phyloP scores from a whole-genome alignment of 1,139 yeast genomes.

The Candida sanyaensis region DNA sequence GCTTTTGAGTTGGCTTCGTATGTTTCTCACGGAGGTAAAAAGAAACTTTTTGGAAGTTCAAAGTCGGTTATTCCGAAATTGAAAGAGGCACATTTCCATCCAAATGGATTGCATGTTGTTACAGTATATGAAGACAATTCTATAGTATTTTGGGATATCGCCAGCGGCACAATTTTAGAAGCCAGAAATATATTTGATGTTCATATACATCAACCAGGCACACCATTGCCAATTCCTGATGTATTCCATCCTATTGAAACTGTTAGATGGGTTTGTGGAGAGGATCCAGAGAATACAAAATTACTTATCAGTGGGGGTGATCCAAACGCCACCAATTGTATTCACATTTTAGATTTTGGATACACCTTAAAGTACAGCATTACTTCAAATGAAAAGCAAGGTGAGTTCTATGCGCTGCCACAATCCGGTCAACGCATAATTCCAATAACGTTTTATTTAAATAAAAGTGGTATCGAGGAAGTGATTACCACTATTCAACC shows the following conservation, averaged over 20 bases:
- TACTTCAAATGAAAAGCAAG: constrained; percentile 83
- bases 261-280: constrained; percentile 73
- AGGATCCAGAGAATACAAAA: constrained; percentile 79
- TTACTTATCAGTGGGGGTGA: constrained; percentile 74
- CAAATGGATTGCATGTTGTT: constrained; percentile 84
- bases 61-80: constrained; percentile 53
- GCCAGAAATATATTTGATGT: constrained; percentile 74
- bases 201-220: constrained; percentile 58
- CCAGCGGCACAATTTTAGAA: constrained; percentile 68
- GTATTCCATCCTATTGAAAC: constrained; percentile 38
- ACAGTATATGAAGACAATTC: constrained; percentile 83
- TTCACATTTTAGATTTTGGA: constrained; percentile 77
- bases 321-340: constrained; percentile 44
- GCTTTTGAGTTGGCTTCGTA: constrained; percentile 35
- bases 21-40: constrained; percentile 44
- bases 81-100: constrained; percentile 77
- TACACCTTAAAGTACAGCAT: constrained; percentile 75
- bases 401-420: constrained; percentile 71
- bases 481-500: constrained; percentile 31
- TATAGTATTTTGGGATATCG: constrained; percentile 89
- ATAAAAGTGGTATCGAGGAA: constrained; percentile 21
- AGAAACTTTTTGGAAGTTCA: constrained; percentile 42
- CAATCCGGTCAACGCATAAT: constrained; percentile 41
- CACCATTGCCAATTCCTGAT: constrained; percentile 21
- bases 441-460: constrained; percentile 26